Evolutionary conservation across 352 stramenopile species (phyloP).

Genomic region (Phytopythium kandeliae): DNA sequence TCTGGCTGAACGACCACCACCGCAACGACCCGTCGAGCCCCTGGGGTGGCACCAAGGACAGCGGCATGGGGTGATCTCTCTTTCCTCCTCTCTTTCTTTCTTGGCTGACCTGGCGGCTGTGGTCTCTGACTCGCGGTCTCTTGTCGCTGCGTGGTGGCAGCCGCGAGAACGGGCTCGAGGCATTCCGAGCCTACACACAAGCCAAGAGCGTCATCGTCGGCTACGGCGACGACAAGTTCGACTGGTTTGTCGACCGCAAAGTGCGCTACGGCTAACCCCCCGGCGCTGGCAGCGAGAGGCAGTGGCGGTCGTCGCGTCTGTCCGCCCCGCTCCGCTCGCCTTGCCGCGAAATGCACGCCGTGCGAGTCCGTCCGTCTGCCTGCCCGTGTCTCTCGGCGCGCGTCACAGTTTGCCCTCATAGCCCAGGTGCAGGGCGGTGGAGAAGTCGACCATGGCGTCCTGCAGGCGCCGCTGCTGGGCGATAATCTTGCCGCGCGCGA

Average conservation of each 20-base stretch:
- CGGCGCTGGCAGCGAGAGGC: neutral
- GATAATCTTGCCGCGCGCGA: conserved; percentile 60
- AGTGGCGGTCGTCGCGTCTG: too few species aligned
- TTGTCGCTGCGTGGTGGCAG: conserved; percentile 26
- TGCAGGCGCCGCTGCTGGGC: conserved; percentile 68
- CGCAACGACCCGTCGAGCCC: conserved; percentile 50
- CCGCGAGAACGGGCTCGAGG: conserved; percentile 80
- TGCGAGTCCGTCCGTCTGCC: too few species aligned
- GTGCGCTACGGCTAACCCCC: conserved; percentile 47
- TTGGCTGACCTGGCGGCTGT: neutral
- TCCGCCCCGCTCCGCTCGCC: too few species aligned
- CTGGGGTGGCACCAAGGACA: conserved; percentile 72
- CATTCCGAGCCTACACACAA: conserved; percentile 69
- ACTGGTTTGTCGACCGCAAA: conserved; percentile 66
- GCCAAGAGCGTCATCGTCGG: conserved; percentile 68
- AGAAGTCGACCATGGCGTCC: conserved; percentile 79
- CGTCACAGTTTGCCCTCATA: conserved; percentile 68
- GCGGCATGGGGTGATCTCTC: conserved; percentile 39
- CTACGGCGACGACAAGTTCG: conserved; percentile 55
- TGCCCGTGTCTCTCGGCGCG: neutral
- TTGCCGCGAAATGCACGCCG: neutral
- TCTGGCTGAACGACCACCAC: conserved; percentile 88
- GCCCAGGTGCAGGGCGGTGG: conserved; percentile 59
- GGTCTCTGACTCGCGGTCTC: neutral
- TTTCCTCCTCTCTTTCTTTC: too few species aligned